Evolutionary conservation across 192 early-diverging fungal species (phyloP), one percentile per base, ranked within the genome.

Genomic region (Coemansia sp.): DNA sequence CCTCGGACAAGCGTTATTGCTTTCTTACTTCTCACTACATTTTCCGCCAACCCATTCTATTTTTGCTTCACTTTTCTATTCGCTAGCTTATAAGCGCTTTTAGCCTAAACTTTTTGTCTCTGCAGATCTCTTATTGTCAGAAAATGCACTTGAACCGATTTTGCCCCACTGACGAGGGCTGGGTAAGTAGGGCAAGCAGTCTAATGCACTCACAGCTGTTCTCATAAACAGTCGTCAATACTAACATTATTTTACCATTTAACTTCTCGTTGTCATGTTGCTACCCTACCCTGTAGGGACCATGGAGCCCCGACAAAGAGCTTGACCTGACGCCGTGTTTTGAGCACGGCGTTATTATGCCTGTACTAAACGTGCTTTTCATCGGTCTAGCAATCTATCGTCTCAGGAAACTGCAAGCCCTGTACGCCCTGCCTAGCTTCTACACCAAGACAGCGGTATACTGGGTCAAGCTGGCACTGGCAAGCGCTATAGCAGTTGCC

Each of bases 301-400:
- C 75, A 10, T 72, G 69, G 75, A 77, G 69, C 36, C 5, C 44
- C 6, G 10, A 31, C 36, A 51, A 66, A 1, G 68, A 69, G 29
- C 64, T 71, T 10, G 74, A 76, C 23, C 61, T 76, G 58, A 76
- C 74, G 2, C 64, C 69, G 0, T 77, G 75, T 57, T 77, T 77
- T 72, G 75, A 77, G 75, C 66, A 44, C 27, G 69, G 75, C n/a
- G 62, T 72, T 11, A 2, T 64, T 4, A 4, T 51, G 21, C 69
- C 75, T 0, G 8, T 25, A 8, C 51, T 77, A 6, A 68, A 70
- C 44, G 23, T 25, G 11, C 4, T 77, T 23, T 72, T 77, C 36
- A 14, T 77, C 1, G 42, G 38, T 0, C 9, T 68, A 4, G 61
- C 75, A 9, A 27, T 60, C 2, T 14, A n/a, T 8, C 69, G 62